Conservation (phyloP, 345 rosid species). For the Stellera chamaejasme region DNA sequence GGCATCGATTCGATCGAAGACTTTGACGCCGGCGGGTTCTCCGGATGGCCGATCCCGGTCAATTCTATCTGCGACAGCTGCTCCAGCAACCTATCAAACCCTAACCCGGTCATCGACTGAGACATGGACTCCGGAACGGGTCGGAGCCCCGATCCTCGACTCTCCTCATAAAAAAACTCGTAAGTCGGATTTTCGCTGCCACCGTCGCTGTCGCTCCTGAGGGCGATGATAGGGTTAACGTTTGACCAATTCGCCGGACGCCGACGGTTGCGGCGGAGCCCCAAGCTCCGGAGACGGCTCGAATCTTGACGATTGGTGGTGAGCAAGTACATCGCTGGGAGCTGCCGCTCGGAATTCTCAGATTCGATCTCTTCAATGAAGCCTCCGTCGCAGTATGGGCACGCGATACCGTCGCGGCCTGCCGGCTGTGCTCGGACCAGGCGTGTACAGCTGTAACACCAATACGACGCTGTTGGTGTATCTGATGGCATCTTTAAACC, state of each 20-base stretch:
- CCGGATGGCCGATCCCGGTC: slow-evolving; percentile 11
- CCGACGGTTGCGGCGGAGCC: slow-evolving; percentile 8
- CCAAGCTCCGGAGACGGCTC: slow-evolving; percentile 3
- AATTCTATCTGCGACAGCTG: slow-evolving; percentile 17
- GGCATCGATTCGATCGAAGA: slow-evolving; percentile 22
- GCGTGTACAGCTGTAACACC: slow-evolving; percentile 22
- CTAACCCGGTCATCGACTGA: slow-evolving; percentile 11
- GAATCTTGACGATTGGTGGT: slow-evolving; percentile 7
- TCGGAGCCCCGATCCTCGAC: slow-evolving; percentile 12
- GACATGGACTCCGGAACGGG: slow-evolving; percentile 10
- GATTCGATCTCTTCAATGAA: slow-evolving; percentile 16
- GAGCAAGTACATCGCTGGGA: slow-evolving; percentile 11
- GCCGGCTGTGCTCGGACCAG: neutral
- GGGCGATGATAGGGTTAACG: slow-evolving; percentile 15
- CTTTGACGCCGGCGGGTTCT: slow-evolving; percentile 20
- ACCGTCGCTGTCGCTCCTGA: slow-evolving; percentile 9
- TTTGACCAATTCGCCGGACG: slow-evolving; percentile 12
- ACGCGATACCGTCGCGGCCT: neutral
- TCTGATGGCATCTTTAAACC: slow-evolving; percentile 1
- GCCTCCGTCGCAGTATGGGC: slow-evolving; percentile 22
- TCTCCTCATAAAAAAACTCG: slow-evolving; percentile 10
- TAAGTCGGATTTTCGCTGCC: slow-evolving; percentile 3
- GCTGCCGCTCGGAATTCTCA: slow-evolving; percentile 1
- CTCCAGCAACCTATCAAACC: slow-evolving; percentile 15
- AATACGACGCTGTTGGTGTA: slow-evolving; percentile 12